Conservation (phyloP, 129 eudicot genomes). For the Sambucus nigra region DNA sequence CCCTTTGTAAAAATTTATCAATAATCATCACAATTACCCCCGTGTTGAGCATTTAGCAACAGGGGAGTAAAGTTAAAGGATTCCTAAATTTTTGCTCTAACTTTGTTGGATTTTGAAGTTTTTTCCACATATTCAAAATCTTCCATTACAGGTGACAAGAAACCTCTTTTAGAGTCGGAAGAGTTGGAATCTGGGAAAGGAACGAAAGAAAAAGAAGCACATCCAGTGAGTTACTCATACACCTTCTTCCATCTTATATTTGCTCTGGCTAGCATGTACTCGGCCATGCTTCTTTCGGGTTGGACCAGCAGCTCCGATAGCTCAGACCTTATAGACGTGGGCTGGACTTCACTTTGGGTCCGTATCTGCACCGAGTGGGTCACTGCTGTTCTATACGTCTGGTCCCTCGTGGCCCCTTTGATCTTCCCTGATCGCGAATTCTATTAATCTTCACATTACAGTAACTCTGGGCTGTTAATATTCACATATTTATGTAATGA, state of each 20-base stretch:
- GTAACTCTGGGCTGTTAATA: not conserved
- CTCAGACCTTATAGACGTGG: slow-evolving; percentile 83
- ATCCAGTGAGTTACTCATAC: slow-evolving; percentile 81
- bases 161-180: slow-evolving; percentile 59
- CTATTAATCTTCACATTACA: slow-evolving; percentile 13
- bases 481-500: not conserved
- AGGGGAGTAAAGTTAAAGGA: no score
- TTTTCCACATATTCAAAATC: not conserved
- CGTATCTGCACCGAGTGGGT: slow-evolving; percentile 95
- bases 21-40: no score
- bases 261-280: slow-evolving; percentile 97
- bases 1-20: no score
- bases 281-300: slow-evolving; percentile 97
- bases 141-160: slow-evolving; percentile 38
- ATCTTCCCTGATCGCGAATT: slow-evolving; percentile 89
- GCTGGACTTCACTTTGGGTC: slow-evolving; percentile 99
- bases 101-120: no score
- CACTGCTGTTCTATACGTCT: slow-evolving; percentile 76
- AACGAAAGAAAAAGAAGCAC: slow-evolving; percentile 42
- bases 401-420: slow-evolving; percentile 94
- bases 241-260: slow-evolving; percentile 90
- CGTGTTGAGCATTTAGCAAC: no score
- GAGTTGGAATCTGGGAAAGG: slow-evolving; percentile 71
- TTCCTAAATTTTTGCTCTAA: no score
- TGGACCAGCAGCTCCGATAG: slow-evolving; percentile 80